phyloP scores from a whole-genome alignment of 176 grass and related monocot species.

The Otatea glauca region DNA sequence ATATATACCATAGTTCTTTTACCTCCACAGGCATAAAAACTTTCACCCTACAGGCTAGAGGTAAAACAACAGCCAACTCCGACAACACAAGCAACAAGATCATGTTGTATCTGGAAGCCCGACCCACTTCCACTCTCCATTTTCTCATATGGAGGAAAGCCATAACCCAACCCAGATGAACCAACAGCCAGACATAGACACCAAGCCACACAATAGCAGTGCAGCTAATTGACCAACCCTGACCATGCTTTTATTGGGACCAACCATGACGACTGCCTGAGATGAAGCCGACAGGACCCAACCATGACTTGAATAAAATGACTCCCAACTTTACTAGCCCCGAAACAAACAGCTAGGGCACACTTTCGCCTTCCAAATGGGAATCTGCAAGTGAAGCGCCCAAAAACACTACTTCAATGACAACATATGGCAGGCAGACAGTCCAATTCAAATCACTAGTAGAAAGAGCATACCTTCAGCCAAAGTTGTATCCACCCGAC shows the following conservation, averaged over 20 bases:
- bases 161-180: neutral
- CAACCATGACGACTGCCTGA: constrained; percentile 16
- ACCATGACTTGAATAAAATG: constrained; percentile 35
- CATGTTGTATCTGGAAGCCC: neutral
- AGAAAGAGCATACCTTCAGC: constrained; percentile 34
- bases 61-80: neutral
- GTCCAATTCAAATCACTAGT: neutral
- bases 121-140: neutral
- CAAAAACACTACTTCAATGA: neutral
- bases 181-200: neutral
- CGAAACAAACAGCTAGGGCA: constrained; percentile 33
- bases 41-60: neutral
- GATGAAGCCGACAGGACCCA: constrained; percentile 37
- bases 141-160: constrained; percentile 3
- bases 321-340: constrained; percentile 33
- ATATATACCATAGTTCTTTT: neutral
- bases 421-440: neutral
- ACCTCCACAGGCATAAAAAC: constrained; percentile 5
- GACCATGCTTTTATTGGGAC: neutral
- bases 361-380: constrained; percentile 15
- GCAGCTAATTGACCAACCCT: neutral
- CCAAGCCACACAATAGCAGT: neutral
- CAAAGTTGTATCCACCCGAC: constrained; percentile 51
- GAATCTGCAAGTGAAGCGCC: neutral
- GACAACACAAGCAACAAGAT: neutral